phyloP scores from a whole-genome alignment of 306 rosid genomes.

The Casuarina cunninghamiana region DNA sequence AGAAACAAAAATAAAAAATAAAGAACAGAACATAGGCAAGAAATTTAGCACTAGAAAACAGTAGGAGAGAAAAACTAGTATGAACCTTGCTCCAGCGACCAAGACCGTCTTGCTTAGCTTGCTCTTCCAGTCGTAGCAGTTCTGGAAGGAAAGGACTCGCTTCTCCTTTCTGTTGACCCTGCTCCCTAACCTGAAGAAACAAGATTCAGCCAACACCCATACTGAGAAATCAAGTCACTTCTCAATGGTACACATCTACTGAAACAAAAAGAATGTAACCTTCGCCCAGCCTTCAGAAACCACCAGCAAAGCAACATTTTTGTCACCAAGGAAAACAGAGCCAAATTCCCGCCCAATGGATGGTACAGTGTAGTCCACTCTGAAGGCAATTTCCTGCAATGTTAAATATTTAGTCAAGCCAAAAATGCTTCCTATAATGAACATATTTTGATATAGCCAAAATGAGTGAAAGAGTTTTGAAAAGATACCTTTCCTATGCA shows the following conservation, averaged over 20 bases:
- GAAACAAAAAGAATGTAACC: constrained; percentile 42
- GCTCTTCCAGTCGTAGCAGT: constrained; percentile 75
- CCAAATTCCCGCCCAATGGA: constrained; percentile 87
- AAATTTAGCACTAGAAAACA: not conserved
- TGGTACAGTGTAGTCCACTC: constrained; percentile 81
- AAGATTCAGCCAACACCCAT: constrained; percentile 23
- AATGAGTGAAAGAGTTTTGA: not conserved
- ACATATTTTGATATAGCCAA: constrained; percentile 14
- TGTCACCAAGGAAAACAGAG: constrained; percentile 79
- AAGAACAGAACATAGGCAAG: not conserved
- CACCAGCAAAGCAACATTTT: constrained; percentile 72
- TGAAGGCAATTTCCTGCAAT: constrained; percentile 80
- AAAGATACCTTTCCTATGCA: constrained; percentile 81
- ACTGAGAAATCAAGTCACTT: not conserved
- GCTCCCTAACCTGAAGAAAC: constrained; percentile 76
- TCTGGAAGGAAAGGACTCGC: constrained; percentile 84
- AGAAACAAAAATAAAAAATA: not conserved
- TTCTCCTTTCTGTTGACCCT: constrained; percentile 89
- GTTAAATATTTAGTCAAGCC: constrained; percentile 17
- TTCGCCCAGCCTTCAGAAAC: constrained; percentile 96
- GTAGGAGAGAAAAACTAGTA: constrained; percentile 11
- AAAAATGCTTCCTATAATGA: constrained; percentile 4
- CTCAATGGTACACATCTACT: not conserved
- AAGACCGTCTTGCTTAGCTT: constrained; percentile 82
- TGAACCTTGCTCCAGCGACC: constrained; percentile 96